These are phyloP conservation scores for Teratosphaeria pseudoeucalypti DNA, from an alignment of 2,329 filamentous ascomycete species.

Conservation along the genomic window DNA sequence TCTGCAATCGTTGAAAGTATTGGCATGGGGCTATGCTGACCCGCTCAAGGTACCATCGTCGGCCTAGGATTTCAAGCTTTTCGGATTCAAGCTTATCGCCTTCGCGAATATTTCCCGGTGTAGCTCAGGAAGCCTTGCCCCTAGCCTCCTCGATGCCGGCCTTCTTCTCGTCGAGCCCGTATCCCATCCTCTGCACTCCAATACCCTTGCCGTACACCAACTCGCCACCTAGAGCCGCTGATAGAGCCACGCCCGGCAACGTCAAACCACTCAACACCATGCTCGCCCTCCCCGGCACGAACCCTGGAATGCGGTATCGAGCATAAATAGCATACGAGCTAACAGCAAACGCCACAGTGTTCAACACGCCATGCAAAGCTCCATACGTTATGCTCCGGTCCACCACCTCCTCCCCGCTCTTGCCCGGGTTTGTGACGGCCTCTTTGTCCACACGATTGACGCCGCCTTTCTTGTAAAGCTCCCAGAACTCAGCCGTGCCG, in stretches of 20 bases:
- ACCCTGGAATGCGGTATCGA: neutral
- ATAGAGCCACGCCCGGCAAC: conserved; percentile 2
- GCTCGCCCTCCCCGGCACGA: neutral
- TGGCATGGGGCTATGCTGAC: neutral
- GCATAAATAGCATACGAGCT: conserved; percentile 1
- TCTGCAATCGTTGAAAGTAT: too few relatives aligned
- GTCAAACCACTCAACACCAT: conserved; percentile 1
- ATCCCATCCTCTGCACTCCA: conserved; percentile 3
- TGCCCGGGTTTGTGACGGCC: conserved; percentile 1
- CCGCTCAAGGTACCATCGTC: neutral
- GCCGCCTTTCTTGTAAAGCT: conserved; percentile 1
- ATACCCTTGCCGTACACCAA: conserved; percentile 3
- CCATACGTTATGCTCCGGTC: neutral
- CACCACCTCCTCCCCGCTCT: conserved; percentile 1
- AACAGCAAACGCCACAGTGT: conserved; percentile 1
- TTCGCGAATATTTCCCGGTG: neutral
- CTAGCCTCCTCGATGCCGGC: neutral
- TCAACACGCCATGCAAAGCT: conserved; percentile 2
- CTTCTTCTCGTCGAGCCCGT: conserved; percentile 1
- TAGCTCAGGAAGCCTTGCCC: neutral
- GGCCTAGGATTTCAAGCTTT: too few relatives aligned
- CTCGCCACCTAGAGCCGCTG: conserved; percentile 1
- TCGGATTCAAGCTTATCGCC: too few relatives aligned
- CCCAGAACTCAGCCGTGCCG: conserved; percentile 2
- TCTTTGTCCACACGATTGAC: conserved; percentile 1